Percentiles rank a stretch among this genome's conserved stretches.
phyloP scores from a whole-genome alignment of 2,329 filamentous ascomycete species.

The Dactylonectria estremocensis region DNA sequence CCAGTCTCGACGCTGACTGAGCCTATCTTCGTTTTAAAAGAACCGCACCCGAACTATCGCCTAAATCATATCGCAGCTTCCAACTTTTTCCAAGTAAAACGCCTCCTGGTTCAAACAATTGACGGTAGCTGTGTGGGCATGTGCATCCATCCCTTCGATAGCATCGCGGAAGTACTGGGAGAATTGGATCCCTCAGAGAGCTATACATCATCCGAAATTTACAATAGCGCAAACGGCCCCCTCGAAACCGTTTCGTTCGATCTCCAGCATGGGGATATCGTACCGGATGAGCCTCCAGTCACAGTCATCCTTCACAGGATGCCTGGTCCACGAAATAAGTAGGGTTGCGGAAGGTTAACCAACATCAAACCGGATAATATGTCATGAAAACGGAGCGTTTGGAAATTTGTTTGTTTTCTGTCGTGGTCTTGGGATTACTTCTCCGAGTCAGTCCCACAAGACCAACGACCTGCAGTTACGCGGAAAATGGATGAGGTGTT shows the following conservation, averaged over 20 bases:
- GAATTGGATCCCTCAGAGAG: conserved; percentile 10
- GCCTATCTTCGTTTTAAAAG: not conserved
- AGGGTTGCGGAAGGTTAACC: too few relatives aligned
- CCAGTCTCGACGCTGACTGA: not conserved
- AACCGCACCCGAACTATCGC: too few relatives aligned
- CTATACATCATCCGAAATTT: not conserved
- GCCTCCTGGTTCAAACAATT: conserved; percentile 12
- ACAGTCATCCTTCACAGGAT: too few relatives aligned
- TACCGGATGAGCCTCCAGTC: conserved; percentile 2
- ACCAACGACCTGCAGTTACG: not conserved
- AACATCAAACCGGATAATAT: too few relatives aligned
- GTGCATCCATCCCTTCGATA: conserved; percentile 13
- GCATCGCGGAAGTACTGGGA: conserved; percentile 11
- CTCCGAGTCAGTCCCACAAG: not conserved
- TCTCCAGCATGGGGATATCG: not conserved
- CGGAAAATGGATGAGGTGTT: not conserved
- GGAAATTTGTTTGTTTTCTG: not conserved
- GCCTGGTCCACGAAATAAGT: too few relatives aligned
- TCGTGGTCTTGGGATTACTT: not conserved
- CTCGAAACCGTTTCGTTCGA: conserved; percentile 11
- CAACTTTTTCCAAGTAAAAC: conserved; percentile 1
- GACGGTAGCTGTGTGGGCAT: conserved; percentile 8
- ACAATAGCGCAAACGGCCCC: not conserved
- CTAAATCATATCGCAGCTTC: not conserved
- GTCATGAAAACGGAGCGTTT: not conserved